A percentile compares a stretch with the other conserved stretches of the same genome.
Evolutionary conservation across 768 basidiomycete species (phyloP).

Genomic region (Russula griseocarnosa): DNA sequence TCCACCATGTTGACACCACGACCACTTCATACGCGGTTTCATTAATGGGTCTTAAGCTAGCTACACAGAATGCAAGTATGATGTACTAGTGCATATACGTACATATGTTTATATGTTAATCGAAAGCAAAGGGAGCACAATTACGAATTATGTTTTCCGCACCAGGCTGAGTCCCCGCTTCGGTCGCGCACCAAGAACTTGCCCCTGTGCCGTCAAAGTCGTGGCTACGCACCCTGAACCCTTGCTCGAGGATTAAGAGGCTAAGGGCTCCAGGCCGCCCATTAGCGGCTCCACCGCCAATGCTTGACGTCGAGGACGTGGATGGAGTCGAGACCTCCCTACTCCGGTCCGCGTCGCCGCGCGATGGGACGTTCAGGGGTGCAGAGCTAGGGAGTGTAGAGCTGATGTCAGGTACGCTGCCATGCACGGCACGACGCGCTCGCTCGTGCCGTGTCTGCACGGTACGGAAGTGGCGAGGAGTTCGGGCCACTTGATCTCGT

Average conservation of each 20-base stretch:
- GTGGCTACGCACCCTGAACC: constrained; percentile 27
- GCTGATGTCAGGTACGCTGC: constrained; percentile 46
- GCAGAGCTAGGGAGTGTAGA: constrained; percentile 44
- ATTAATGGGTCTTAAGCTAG: constrained; percentile 8
- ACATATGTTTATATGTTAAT: background rate
- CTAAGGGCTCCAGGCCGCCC: constrained; percentile 25
- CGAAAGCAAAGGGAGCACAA: background rate
- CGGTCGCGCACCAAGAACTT: constrained; percentile 20
- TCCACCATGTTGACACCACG: background rate
- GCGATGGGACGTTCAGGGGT: constrained; percentile 43
- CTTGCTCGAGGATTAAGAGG: constrained; percentile 28
- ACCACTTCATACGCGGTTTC: background rate
- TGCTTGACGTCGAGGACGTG: background rate
- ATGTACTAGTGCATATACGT: background rate
- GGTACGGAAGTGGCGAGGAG: constrained; percentile 87
- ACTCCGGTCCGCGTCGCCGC: constrained; percentile 64
- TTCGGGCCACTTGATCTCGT: constrained; percentile 97
- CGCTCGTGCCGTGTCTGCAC: constrained; percentile 92
- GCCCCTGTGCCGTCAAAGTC: constrained; percentile 26
- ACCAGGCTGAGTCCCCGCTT: constrained; percentile 27
- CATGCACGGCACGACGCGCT: constrained; percentile 71
- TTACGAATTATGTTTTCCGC: constrained; percentile 20
- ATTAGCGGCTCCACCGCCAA: constrained; percentile 6
- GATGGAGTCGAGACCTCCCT: constrained; percentile 30
- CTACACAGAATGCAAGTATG: constrained; percentile 1